Percentiles rank a stretch among this genome's conserved stretches.
These are phyloP conservation scores for Kodamaea sp. DNA, from an alignment of 1,139 yeast genomes.

Conservation along the genomic window DNA sequence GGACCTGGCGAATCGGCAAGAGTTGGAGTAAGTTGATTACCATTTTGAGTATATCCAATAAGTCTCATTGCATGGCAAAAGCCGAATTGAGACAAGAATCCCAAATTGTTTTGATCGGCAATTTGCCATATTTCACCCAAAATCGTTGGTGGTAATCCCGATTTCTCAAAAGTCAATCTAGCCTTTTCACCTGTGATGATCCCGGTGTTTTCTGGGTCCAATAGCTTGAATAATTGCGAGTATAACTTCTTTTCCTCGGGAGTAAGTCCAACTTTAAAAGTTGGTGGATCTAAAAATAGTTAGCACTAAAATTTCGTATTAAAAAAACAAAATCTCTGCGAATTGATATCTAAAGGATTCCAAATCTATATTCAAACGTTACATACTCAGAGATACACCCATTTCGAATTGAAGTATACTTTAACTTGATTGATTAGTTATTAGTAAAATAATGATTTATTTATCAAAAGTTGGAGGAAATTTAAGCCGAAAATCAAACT, in stretches of 20 bases:
- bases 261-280: constrained; percentile 55
- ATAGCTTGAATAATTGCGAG: constrained; percentile 68
- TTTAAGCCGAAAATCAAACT: no score
- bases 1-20: constrained; percentile 58
- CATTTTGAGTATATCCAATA: constrained; percentile 84
- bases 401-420: no score
- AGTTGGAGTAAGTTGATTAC: constrained; percentile 49
- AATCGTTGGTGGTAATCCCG: constrained; percentile 73
- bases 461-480: no score
- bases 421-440: no score
- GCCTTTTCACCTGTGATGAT: constrained; percentile 88
- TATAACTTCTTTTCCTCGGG: constrained; percentile 75
- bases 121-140: constrained; percentile 93
- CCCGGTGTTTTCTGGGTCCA: constrained; percentile 79
- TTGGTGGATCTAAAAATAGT: constrained; percentile 22
- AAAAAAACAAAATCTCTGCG: no score
- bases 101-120: constrained; percentile 81
- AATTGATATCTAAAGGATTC: no score
- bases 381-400: no score
- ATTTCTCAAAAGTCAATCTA: constrained; percentile 78
- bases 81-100: constrained; percentile 77
- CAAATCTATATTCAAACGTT: no score
- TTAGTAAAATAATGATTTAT: no score
- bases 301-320: no score
- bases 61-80: constrained; percentile 85